These are phyloP conservation scores for Sugiyamaella chiloensis DNA, from an alignment of 805 yeast species.

Conservation along the genomic window DNA sequence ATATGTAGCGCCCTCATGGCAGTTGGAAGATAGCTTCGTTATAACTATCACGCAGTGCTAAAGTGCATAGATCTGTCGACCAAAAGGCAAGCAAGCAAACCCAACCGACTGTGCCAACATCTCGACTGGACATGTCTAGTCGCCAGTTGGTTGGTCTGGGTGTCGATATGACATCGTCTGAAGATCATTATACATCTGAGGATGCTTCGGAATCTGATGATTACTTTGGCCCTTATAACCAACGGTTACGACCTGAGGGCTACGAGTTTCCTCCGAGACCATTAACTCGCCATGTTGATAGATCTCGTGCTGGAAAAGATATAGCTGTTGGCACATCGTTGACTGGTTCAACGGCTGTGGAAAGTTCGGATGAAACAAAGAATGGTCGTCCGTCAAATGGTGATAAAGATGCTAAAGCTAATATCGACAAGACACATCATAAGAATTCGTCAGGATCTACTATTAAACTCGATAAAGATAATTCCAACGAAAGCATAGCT, in stretches of 20 bases:
- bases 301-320: background rate
- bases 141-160: slow-evolving; percentile 1
- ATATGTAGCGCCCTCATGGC: too few species aligned
- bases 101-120: too few species aligned
- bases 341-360: background rate
- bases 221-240: background rate
- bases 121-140: background rate
- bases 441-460: slow-evolving; percentile 2
- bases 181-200: slow-evolving; percentile 1
- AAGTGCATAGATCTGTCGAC: too few species aligned
- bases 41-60: too few species aligned
- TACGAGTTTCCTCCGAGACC: slow-evolving; percentile 1
- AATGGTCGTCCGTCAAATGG: too few species aligned
- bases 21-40: too few species aligned
- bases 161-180: slow-evolving; percentile 2
- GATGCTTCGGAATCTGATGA: slow-evolving; percentile 2
- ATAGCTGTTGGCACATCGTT: background rate
- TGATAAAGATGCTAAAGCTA: too few species aligned
- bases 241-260: background rate
- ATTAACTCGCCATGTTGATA: background rate
- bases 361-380: background rate
- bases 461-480: background rate
- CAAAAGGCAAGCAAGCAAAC: too few species aligned
- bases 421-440: slow-evolving; percentile 1
- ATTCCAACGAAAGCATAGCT: too few species aligned